Evolutionary conservation across 352 stramenopile genomes (phyloP).

Genomic region (Phytophthora pinifolia): DNA sequence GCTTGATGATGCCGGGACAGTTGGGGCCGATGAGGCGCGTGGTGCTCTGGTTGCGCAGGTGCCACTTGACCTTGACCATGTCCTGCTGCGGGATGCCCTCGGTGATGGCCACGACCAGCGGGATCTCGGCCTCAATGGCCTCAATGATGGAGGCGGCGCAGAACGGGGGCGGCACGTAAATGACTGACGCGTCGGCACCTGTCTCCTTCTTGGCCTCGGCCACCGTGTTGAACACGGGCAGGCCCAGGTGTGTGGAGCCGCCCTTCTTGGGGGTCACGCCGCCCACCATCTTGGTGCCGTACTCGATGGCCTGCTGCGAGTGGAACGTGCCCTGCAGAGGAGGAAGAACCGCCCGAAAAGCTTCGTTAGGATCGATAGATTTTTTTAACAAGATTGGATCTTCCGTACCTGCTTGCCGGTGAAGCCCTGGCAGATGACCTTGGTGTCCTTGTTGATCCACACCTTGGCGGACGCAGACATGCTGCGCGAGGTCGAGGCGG

Average conservation of each 20-base stretch:
- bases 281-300: slow-evolving; percentile 99
- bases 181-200: slow-evolving; percentile 95
- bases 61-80: slow-evolving; percentile 99
- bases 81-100: slow-evolving; percentile 99
- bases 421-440: slow-evolving; percentile 99
- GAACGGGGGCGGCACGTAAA: slow-evolving; percentile 99
- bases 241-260: slow-evolving; percentile 95
- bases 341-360: slow-evolving; percentile 11
- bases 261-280: slow-evolving; percentile 99
- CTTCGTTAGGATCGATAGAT: slow-evolving; percentile 3
- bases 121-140: slow-evolving; percentile 96
- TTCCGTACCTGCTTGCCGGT: slow-evolving; percentile 97
- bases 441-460: slow-evolving; percentile 99
- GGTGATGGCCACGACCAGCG: slow-evolving; percentile 97
- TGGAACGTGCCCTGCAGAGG: slow-evolving; percentile 97
- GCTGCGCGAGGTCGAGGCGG: slow-evolving; percentile 45
- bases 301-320: slow-evolving; percentile 98
- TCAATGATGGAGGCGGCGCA: slow-evolving; percentile 98
- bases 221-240: slow-evolving; percentile 99
- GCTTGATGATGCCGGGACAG: slow-evolving; percentile 99
- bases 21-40: slow-evolving; percentile 99
- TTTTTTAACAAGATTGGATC: slow-evolving; percentile 12
- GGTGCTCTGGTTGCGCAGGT: slow-evolving; percentile 91
- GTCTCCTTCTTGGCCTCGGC: slow-evolving; percentile 85
- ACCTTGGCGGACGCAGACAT: slow-evolving; percentile 98